Evolutionary conservation across 768 basidiomycete species (phyloP), one percentile per base, ranked within the genome.

Genomic region (Amanita rubescens): DNA sequence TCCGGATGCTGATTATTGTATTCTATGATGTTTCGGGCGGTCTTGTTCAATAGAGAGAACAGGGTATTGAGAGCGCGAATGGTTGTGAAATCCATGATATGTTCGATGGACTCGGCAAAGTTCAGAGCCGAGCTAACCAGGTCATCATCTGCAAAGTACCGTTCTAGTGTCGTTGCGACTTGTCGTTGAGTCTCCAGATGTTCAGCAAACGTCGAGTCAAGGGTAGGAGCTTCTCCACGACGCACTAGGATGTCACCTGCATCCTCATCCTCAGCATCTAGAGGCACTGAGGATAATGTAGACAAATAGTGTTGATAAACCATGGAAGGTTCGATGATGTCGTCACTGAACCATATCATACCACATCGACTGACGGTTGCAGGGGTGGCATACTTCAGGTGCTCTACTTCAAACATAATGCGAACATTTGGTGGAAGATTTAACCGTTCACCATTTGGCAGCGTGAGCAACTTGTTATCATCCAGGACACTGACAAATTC

Each of bases 341-440:
- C 94, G 55, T 97, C 94, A 65, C 94, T 97, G 74, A 99, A 99
- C 96, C 96, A 99, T 61, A 99, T 95, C 96, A 99, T 99, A 66
- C 96, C 96, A 64, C 96, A 99, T 53, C 96, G 94, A 81, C 93
- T 96, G 76, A 99, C 96, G 24, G 96, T 99, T 14, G 96, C 96
- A 51, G 89, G 83, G 3, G 96, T 99, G 0, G 96, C 96, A 67
- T 95, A 99, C 62, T 85, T 88, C 59, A 99, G 80, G 67, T 96
- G 93, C 66, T 98, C 96, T 53, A 98, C 96, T 67, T 99, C 96
- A 66, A 99, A 98, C 93, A 99, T 95, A 68, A 99, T 94, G 51
- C 96, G 87, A 20, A 99, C 94, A 63, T 98, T 98, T 3, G 92
- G 81, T 1, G 96, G 96, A 22, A 99, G 77, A 65, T 94, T 97